A percentile compares a stretch with the other conserved stretches of the same genome.
Evolutionary conservation across 1,284 basidiomycete genomes (phyloP).

Genomic region (Earliella scabrosa): DNA sequence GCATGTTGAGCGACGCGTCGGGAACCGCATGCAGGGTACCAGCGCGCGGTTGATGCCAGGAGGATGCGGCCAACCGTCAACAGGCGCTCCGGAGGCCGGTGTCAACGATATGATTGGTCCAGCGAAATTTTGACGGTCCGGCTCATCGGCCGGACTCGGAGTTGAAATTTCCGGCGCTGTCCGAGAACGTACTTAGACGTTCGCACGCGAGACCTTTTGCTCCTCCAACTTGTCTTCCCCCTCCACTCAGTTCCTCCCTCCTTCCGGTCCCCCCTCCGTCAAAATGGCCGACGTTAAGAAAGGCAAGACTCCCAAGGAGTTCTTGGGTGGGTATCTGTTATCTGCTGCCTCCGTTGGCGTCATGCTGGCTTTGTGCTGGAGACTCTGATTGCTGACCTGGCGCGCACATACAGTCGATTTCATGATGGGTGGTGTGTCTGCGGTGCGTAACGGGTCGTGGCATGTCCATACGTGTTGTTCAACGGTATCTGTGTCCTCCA

Average conservation of each 20-base stretch:
- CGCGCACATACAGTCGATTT: constrained; percentile 69
- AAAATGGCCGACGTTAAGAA: constrained; percentile 82
- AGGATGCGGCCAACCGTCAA: constrained; percentile 8
- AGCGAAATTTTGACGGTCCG: constrained; percentile 20
- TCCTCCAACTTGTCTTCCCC: constrained; percentile 44
- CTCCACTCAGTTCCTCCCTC: constrained; percentile 52
- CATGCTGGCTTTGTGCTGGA: constrained; percentile 6
- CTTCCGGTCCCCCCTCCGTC: constrained; percentile 40
- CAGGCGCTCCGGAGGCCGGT: constrained; percentile 9
- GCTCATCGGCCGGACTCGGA: constrained; percentile 28
- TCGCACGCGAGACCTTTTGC: constrained; percentile 30
- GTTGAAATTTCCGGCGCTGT: constrained; percentile 27
- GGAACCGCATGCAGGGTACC: too few species aligned
- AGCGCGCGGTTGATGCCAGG: too few species aligned
- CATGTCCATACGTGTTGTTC: neutral
- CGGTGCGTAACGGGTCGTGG: constrained; percentile 54
- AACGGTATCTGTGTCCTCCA: constrained; percentile 36
- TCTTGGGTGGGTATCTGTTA: constrained; percentile 60
- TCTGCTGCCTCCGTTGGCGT: constrained; percentile 3
- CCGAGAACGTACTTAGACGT: constrained; percentile 33
- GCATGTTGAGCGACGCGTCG: too few species aligned
- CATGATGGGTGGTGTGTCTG: constrained; percentile 92
- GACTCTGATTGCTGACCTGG: constrained; percentile 41
- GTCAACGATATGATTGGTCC: constrained; percentile 18
- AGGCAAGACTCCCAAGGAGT: constrained; percentile 81